Conservation (phyloP, 148 eudicot species). For the Fagopyrum tataricum region DNA sequence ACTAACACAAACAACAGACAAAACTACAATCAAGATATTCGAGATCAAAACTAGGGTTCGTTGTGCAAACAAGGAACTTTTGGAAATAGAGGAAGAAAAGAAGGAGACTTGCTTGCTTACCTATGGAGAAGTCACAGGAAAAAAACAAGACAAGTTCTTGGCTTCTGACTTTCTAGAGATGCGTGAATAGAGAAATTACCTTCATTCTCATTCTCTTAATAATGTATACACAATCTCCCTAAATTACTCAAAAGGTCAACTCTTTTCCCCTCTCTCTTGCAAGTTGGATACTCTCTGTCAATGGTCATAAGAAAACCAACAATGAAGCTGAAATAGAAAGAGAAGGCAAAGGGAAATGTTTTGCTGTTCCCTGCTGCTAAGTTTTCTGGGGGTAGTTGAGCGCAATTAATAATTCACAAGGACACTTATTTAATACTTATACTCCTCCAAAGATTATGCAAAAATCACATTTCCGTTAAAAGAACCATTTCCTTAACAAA, state of each 20-base stretch:
- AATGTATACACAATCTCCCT: neutral
- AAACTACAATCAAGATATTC: neutral
- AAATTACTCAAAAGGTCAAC: constrained; percentile 11
- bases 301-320: neutral
- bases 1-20: neutral
- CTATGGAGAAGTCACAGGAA: constrained; percentile 5
- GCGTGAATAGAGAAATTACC: neutral
- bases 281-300: neutral
- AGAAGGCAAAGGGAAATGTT: neutral
- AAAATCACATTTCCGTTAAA: constrained; percentile 4
- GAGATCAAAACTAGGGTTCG: neutral
- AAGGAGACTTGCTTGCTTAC: neutral
- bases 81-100: neutral
- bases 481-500: neutral
- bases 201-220: neutral
- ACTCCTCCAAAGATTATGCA: neutral
- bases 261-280: neutral
- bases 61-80: neutral
- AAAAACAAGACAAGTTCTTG: constrained; percentile 7
- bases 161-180: constrained; percentile 1
- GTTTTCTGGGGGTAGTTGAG: neutral
- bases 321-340: neutral
- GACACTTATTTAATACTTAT: neutral
- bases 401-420: constrained; percentile 5
- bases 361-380: neutral